Base-by-base conservation (phyloP, 2,329 filamentous ascomycete species). In the Monosporascus sp. region DNA sequence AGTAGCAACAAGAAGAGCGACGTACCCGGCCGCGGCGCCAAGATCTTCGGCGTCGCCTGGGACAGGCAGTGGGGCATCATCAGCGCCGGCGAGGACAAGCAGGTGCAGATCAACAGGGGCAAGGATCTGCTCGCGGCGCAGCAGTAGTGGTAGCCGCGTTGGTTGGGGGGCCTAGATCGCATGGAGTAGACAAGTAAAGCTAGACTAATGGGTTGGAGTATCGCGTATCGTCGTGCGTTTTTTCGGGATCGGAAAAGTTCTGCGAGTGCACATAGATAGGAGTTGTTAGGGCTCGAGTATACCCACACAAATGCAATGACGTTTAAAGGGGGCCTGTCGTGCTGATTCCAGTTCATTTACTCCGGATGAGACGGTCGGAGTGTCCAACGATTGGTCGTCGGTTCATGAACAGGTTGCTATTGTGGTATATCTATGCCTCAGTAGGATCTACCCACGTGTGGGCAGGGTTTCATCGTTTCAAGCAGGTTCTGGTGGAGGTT, bases 1-100 rank as follows among this genome's bases (percentile, higher is more conserved):
- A 83, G 82, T 67, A 83, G 84, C 64, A 81, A 81, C 64, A 82
- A 81, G 65, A 79, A 78, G 50, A 50, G 59, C 52, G 66, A 69
- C 17, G 77, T 85, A 41, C 86, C 84, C 7, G 92, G 92, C 2
- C 89, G 94, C 55, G 91, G 91, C 24, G 83, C 87, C 57, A 97
- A 97, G 80, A 90, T 99, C 48, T 90, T 97, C 70, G 82, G 84
- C 37, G 89, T 97, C 5, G 81, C 78, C 54, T 99, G 94, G 94
- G 89, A 97, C 70, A 77, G 79, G 68, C 82, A 84, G 6, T 84
- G 95, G 66, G 95, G 94, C 1, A 93, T 99, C 67, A 88, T 97
- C 45, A 95, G 89, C 65, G 91, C 79, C 44, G 91, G 93, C 17
- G 92, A 97, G 79, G 94, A 99, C 68, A 96, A 94, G 75, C 85